Base-by-base conservation (phyloP, 169 alveolate species). In the Cryptosporidium bovis region DNA sequence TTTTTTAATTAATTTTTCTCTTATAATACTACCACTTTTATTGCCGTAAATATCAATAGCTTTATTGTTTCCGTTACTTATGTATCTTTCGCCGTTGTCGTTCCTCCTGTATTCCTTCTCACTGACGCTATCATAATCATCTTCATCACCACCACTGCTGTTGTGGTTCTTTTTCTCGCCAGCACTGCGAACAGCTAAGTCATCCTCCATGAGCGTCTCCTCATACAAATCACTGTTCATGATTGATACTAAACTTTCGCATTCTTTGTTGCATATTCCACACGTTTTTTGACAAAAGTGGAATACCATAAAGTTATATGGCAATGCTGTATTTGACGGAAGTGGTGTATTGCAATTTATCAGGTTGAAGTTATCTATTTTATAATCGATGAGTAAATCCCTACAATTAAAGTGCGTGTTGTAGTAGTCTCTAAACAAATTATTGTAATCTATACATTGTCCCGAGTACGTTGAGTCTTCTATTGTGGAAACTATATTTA, bases 231-330 rank as follows among this genome's bases (percentile, higher is more conserved):
- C 69, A 24, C 31, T 77, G 29, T 56, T 77, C 65, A 77, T 60
- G 15, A 77, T 5, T 20, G 87, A 77, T 10, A 77, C 64, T 60
- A 77, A 44, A 13, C 87, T 56, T 60, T 77, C 87, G 48, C 87
- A 77, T n/a, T 62, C 87, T 60, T 77, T 34, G 27, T 77, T 77
- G 44, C 87, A 77, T 60, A 77, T 40, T 46, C 48, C 55, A 44
- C 87, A 77, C 8, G 87, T 60, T 29, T 77, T 60, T 40, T 77
- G 87, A 60, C 87, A 77, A 62, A 77, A 77, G 31, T 77, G 87
- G 34, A 77, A 77, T 10, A 77, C 13, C 40, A 16, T 16, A 48
- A 60, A 77, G 27, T 62, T 31, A 60, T 60, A 62, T 34, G 87
- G 87, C n/a, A 77, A 27, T 15, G 87, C 71, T 24, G 65, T 8